Conservation (phyloP, 2,329 filamentous ascomycete genomes). For the Pseudopithomyces chartarum region DNA sequence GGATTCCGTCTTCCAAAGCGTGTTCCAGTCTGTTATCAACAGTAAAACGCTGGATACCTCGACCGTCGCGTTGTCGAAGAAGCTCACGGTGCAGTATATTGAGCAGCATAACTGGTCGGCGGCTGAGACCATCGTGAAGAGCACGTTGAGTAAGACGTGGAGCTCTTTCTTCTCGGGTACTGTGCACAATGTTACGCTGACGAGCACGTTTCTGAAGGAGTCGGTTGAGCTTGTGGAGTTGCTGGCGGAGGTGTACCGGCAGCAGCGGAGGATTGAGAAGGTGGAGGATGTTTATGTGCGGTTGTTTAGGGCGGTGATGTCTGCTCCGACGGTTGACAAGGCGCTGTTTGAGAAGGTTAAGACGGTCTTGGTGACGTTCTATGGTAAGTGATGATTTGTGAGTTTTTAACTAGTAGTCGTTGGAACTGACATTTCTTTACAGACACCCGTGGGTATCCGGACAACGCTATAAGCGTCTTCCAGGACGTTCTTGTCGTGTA, state of each 20-base stretch:
- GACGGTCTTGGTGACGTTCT: constrained; percentile 41
- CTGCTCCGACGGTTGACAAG: constrained; percentile 33
- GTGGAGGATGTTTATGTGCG: constrained; percentile 47
- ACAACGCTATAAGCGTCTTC: constrained; percentile 42
- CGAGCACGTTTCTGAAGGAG: constrained; percentile 50
- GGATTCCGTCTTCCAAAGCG: constrained; percentile 50
- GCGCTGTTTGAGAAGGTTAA: constrained; percentile 42
- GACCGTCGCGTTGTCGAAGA: constrained; percentile 49
- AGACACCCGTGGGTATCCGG: constrained; percentile 44
- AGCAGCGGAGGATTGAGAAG: constrained; percentile 43
- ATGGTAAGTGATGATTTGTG: constrained; percentile 12
- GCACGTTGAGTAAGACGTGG: constrained; percentile 54
- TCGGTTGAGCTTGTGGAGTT: constrained; percentile 54
- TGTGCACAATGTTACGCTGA: constrained; percentile 51
- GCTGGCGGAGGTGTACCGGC: constrained; percentile 53
- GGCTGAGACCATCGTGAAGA: constrained; percentile 53
- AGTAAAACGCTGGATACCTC: constrained; percentile 47
- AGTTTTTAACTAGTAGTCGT: background rate
- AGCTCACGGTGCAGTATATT: constrained; percentile 49
- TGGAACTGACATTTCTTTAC: background rate
- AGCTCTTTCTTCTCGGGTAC: constrained; percentile 52
- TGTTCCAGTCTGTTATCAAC: constrained; percentile 50
- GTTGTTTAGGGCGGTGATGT: constrained; percentile 45
- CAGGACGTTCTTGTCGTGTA: constrained; percentile 47
- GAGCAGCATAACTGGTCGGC: constrained; percentile 55